A percentile compares a stretch with the other conserved stretches of the same genome.
Evolutionary conservation across 805 yeast genomes (phyloP).

Genomic region (Metschnikowia aberdeeniae): DNA sequence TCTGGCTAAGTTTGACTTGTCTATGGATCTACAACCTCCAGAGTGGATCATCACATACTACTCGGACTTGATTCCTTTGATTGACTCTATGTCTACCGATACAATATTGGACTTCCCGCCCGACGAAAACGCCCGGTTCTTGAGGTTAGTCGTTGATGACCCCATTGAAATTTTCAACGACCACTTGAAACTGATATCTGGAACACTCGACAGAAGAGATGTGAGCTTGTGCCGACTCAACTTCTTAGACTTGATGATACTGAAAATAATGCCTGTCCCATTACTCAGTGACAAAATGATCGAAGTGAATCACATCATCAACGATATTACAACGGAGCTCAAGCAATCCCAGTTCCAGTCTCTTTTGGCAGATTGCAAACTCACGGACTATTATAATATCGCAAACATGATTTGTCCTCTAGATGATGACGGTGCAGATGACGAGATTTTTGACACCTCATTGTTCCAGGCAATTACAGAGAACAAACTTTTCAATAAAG

Average conservation of each 20-base stretch:
- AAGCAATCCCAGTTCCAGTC: slow-evolving; percentile 43
- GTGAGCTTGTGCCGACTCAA: slow-evolving; percentile 49
- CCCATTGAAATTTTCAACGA: slow-evolving; percentile 40
- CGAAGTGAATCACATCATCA: slow-evolving; percentile 32
- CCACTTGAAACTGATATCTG: slow-evolving; percentile 27
- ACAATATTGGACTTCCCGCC: slow-evolving; percentile 41
- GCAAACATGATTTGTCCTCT: slow-evolving; percentile 71
- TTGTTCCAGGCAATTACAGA: slow-evolving; percentile 64
- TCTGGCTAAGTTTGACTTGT: slow-evolving; percentile 38
- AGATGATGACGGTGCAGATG: slow-evolving; percentile 55
- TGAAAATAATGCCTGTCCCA: slow-evolving; percentile 48
- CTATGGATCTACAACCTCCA: slow-evolving; percentile 69
- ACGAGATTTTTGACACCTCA: slow-evolving; percentile 54
- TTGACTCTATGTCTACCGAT: slow-evolving; percentile 36
- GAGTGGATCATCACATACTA: slow-evolving; percentile 76
- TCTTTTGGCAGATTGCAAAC: slow-evolving; percentile 49
- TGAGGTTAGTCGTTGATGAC: slow-evolving; percentile 41
- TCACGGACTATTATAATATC: slow-evolving; percentile 58
- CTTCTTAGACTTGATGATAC: slow-evolving; percentile 53
- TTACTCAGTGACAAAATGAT: slow-evolving; percentile 37
- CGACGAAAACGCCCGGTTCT: slow-evolving; percentile 33
- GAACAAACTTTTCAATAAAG: slow-evolving; percentile 50
- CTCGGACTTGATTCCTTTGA: slow-evolving; percentile 53
- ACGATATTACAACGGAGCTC: slow-evolving; percentile 35
- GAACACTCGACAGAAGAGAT: slow-evolving; percentile 27